Base-by-base conservation (phyloP, 2,329 filamentous ascomycete species). In the Dactylella cylindrospora region DNA sequence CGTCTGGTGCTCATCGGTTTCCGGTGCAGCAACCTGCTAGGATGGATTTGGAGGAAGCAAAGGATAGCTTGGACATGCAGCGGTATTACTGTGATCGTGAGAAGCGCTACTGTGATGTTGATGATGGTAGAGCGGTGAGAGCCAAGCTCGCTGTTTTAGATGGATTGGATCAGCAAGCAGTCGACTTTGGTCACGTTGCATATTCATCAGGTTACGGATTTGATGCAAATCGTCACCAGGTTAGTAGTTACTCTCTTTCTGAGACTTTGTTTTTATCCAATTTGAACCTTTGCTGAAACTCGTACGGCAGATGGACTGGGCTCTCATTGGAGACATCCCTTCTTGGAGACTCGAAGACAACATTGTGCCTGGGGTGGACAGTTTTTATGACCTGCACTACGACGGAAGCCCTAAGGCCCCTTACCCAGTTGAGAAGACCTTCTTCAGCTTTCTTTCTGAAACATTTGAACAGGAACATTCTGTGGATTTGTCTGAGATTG, bases 321-420 rank as follows among this genome's bases (percentile, higher is more conserved):
- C 59, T 29, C 51, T 64, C 15, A 57, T 64, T 17, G 59, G 59
- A 26, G 59, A 64, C 19, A 64, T 64, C 8, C 59, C 59, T 29
- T 47, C 59, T 15, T 64, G 59, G 59, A 55, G 59, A 22, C 41
- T 64, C 7, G 51, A 64, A 19, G 59, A 64, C 33, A 64, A 64
- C 29, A 43, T 64, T 17, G 59, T 64, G 5, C 40, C 59, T n/a
- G 52, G 50, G n/a, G 51, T 54, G 23, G 59, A 64, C 5, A 55
- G 23, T n/a, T 64, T 64, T 40, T 64, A 64, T 10, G 59, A 64
- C 47, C 19, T 64, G 19, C 59, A 64, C 31, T 64, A 64, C n/a
- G 59, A 64, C 23, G 51, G 51, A 4, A 51, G 59, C 8, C 59
- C 59, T 0, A 64, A 64, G 33, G 59, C 59, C 13, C 59, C 59